phyloP scores from a whole-genome alignment of 495 filamentous ascomycete genomes.

The Collariella sp. region DNA sequence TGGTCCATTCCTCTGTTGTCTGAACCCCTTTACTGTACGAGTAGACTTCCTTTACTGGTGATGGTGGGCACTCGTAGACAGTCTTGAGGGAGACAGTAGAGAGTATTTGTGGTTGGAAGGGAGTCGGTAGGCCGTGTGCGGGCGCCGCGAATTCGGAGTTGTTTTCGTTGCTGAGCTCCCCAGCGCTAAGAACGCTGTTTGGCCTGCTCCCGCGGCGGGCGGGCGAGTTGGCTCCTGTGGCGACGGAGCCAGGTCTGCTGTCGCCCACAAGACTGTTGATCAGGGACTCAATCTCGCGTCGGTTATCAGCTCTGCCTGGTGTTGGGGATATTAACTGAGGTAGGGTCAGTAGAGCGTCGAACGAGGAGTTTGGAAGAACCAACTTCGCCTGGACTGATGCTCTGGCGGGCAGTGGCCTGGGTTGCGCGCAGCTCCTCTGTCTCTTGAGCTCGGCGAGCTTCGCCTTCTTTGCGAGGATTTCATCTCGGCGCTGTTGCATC shows the following conservation, averaged over 20 bases:
- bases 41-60: slow-evolving; percentile 67
- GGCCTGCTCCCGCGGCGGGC: slow-evolving; percentile 66
- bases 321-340: slow-evolving; percentile 57
- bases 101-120: slow-evolving; percentile 38
- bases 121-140: slow-evolving; percentile 28
- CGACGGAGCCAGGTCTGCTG: slow-evolving; percentile 62
- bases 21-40: slow-evolving; percentile 96
- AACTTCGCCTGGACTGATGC: slow-evolving; percentile 46
- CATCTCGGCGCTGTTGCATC: slow-evolving; percentile 82
- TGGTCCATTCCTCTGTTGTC: slow-evolving; percentile 57
- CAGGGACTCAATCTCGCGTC: slow-evolving; percentile 73
- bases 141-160: slow-evolving; percentile 44
- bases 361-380: slow-evolving; percentile 23
- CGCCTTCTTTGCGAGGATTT: slow-evolving; percentile 87
- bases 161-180: slow-evolving; percentile 62
- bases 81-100: slow-evolving; percentile 58
- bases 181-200: slow-evolving; percentile 70
- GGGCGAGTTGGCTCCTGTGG: slow-evolving; percentile 54
- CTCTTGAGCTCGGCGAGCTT: slow-evolving; percentile 93
- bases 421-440: slow-evolving; percentile 73
- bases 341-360: slow-evolving; percentile 6
- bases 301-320: slow-evolving; percentile 58
- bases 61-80: slow-evolving; percentile 66
- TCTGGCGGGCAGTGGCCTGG: slow-evolving; percentile 59
- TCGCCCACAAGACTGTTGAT: slow-evolving; percentile 73